A percentile compares a stretch with the other conserved stretches of the same genome.
phyloP scores from a whole-genome alignment of 768 basidiomycete species.

The Macrolepiota dolichaula region DNA sequence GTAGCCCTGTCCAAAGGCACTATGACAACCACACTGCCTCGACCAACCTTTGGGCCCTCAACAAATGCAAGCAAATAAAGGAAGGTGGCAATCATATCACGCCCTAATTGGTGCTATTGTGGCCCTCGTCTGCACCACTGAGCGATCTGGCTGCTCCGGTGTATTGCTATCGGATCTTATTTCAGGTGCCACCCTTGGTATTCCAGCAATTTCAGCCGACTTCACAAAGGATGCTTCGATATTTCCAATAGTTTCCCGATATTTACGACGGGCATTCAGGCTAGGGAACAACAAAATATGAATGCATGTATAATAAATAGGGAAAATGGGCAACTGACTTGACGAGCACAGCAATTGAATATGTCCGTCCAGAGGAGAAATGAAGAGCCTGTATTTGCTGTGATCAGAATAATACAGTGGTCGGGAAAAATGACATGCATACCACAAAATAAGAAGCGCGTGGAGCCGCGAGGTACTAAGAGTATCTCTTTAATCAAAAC shows the following conservation, averaged over 20 bases:
- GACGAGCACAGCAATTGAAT: constrained; percentile 17
- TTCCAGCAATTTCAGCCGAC: background rate
- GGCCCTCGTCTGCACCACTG: background rate
- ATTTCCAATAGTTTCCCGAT: constrained; percentile 2
- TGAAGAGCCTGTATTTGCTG: constrained; percentile 12
- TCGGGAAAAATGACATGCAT: background rate
- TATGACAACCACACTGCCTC: too few relatives aligned
- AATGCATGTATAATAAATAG: background rate
- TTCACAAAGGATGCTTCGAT: background rate
- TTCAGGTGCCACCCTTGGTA: background rate
- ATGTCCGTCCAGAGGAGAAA: constrained; percentile 18
- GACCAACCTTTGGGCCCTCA: too few relatives aligned
- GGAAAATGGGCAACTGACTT: constrained; percentile 9
- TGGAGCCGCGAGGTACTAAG: background rate
- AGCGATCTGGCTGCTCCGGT: background rate
- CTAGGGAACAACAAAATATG: background rate
- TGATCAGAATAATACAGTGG: background rate
- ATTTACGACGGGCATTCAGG: constrained; percentile 7
- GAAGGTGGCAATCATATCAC: too few relatives aligned
- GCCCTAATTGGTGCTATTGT: background rate
- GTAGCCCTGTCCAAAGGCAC: too few relatives aligned
- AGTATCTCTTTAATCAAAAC: background rate
- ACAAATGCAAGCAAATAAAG: too few relatives aligned
- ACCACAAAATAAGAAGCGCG: background rate
- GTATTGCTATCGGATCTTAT: background rate